Conservation (phyloP, 306 rosid species). For the Prunus padus region DNA sequence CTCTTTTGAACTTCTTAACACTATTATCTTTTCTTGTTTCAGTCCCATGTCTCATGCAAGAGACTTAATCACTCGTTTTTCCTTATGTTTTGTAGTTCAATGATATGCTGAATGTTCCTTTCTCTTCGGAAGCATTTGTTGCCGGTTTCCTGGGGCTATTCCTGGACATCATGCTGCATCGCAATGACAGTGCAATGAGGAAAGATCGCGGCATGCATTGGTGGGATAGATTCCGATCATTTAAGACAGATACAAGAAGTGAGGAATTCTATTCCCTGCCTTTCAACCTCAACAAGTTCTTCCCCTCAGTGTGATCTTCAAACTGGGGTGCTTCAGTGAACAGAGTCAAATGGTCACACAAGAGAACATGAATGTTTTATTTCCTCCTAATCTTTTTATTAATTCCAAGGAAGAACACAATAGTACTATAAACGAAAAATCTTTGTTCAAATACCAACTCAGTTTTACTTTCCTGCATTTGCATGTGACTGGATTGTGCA, state of each 20-base stretch:
- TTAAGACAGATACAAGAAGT: slow-evolving; percentile 74
- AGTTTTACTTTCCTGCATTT: too few species aligned
- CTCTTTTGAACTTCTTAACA: neutral
- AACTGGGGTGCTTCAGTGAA: neutral
- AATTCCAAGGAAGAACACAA: slow-evolving; percentile 7
- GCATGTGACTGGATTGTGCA: too few species aligned
- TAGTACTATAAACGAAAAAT: neutral
- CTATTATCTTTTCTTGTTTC: neutral
- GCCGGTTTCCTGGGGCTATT: slow-evolving; percentile 68
- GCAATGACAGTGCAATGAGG: slow-evolving; percentile 57
- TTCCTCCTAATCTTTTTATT: neutral
- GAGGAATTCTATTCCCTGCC: slow-evolving; percentile 91
- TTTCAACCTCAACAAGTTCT: slow-evolving; percentile 88
- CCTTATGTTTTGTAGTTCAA: slow-evolving; percentile 56
- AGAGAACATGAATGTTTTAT: neutral
- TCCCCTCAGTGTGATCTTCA: slow-evolving; percentile 71
- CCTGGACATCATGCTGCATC: slow-evolving; percentile 60
- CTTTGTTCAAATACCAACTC: neutral
- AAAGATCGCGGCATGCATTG: slow-evolving; percentile 89
- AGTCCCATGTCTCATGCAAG: neutral
- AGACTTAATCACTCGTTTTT: neutral
- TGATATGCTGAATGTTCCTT: slow-evolving; percentile 92
- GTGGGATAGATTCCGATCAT: slow-evolving; percentile 83
- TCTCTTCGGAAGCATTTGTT: slow-evolving; percentile 79
- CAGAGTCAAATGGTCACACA: neutral